Base-by-base conservation (phyloP, 148 eudicot species). In the Salicornia ramosissima region DNA sequence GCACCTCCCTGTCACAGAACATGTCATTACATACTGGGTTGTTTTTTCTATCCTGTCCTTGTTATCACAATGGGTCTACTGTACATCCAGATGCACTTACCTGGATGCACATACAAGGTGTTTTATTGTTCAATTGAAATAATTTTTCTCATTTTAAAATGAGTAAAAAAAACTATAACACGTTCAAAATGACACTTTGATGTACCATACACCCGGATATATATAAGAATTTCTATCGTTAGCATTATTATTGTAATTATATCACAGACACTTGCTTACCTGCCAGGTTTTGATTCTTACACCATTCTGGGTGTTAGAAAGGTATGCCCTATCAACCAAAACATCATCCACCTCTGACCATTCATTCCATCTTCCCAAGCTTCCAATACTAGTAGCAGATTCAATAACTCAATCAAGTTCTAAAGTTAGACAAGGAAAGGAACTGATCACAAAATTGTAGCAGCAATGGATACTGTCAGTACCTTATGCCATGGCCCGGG, bases 401-500 rank as follows among this genome's bases (percentile, higher is more conserved):
- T 64, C 42, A 64, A 53, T 31, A 29, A 58, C 58, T 55, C 28
- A 29, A 31, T 49, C 55, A 36, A 55, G 40, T 50, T 51, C 50
- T 43, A 29, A 67, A 58, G 45, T 14, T 46, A 36, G 24, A 58
- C 7, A 43, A 54, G 30, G 60, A 1, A 43, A 54, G 30, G 60
- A 1, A 31, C 3, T 8, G n/a, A 66, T 67, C 15, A 45, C 1
- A 28, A 28, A 29, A 63, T 50, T 55, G 43, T 36, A 26, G 14
- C 11, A 4, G 6, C 6, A 50, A 25, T 0, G 10, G 21, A 19
- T 56, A 66, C 31, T 49, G 30, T 14, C 25, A 22, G 55, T 81
- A 95, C 99, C 99, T 95, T 81, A 95, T 91, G 59, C 97, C 99
- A 74, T 95, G 97, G 53, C 99, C 99, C 42, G 96, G 90, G 34